A percentile compares a stretch with the other conserved stretches of the same genome.
Conservation (phyloP, 2,329 filamentous ascomycete species). For the Paraconiothyrium brasiliense region DNA sequence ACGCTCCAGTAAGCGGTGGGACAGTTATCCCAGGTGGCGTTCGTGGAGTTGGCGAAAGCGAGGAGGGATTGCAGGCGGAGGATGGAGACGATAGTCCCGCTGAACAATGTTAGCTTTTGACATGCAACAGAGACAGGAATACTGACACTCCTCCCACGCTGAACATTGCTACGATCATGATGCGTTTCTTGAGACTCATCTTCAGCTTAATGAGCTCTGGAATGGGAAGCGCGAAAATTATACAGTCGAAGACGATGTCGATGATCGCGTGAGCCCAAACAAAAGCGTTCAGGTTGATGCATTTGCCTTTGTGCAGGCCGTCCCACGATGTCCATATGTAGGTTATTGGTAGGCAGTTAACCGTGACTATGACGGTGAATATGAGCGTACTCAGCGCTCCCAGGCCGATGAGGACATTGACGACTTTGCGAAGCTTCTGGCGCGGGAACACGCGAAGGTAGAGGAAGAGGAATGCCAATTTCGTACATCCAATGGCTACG, state of each 20-base stretch:
- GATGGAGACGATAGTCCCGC: constrained; percentile 50
- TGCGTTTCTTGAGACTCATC: constrained; percentile 20
- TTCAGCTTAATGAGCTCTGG: constrained; percentile 23
- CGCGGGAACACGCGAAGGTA: constrained; percentile 40
- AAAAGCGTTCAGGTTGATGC: constrained; percentile 23
- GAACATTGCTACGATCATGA: constrained; percentile 23
- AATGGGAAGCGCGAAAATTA: constrained; percentile 22
- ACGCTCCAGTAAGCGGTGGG: constrained; percentile 27
- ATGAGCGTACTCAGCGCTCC: constrained; percentile 14
- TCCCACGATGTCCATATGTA: constrained; percentile 25
- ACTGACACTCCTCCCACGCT: constrained; percentile 24
- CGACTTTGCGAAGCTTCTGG: constrained; percentile 17
- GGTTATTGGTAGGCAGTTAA: constrained; percentile 22
- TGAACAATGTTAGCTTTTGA: not conserved
- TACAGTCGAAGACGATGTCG: constrained; percentile 24
- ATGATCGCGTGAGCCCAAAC: constrained; percentile 18
- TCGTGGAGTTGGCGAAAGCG: constrained; percentile 50
- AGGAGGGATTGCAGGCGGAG: constrained; percentile 53
- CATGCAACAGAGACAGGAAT: not conserved
- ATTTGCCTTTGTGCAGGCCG: constrained; percentile 17
- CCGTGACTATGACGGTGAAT: constrained; percentile 26
- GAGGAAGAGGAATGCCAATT: constrained; percentile 38
- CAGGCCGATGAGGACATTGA: constrained; percentile 18
- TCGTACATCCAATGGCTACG: constrained; percentile 28
- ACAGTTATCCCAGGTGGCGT: constrained; percentile 47